Evolutionary conservation across 441 rosid genomes (phyloP), one percentile per base, ranked within the genome.

Genomic region (Melastoma candidum): DNA sequence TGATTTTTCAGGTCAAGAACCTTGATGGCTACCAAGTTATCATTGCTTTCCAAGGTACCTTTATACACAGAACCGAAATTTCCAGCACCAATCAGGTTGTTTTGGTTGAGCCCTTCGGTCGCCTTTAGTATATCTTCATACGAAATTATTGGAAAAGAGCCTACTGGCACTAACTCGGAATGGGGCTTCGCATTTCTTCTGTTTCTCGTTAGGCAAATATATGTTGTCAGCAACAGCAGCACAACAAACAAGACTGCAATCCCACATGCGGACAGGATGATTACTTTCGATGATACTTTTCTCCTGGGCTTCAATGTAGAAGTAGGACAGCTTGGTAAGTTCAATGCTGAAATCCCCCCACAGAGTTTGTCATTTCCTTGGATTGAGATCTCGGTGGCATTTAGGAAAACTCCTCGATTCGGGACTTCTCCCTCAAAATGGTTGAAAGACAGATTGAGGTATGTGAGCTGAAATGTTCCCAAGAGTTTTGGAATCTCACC

Each of bases 401-500:
- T 65, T 22, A 3, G 26, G 26, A 67, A 71, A 14, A 53, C 41
- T 4, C 70, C 73, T 53, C 41, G n/a, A n/a, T n/a, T n/a, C n/a
- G n/a, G n/a, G n/a, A n/a, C n/a, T n/a, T n/a, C n/a, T n/a, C n/a
- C n/a, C n/a, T n/a, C n/a, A n/a, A n/a, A n/a, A n/a, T n/a, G n/a
- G n/a, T n/a, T n/a, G n/a, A n/a, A n/a, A n/a, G n/a, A n/a, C n/a
- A n/a, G n/a, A n/a, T n/a, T n/a, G n/a, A n/a, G n/a, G n/a, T n/a
- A n/a, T n/a, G n/a, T 51, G n/a, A n/a, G n/a, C n/a, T n/a, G n/a
- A n/a, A n/a, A n/a, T n/a, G n/a, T n/a, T n/a, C n/a, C n/a, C n/a
- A n/a, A n/a, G n/a, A n/a, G n/a, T 47, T 0, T 29, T 45, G 75
- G 71, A 12, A 71, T 49, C 25, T 63, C 56, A 5, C 71, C 68